Percentiles rank a stretch among this genome's conserved stretches.
phyloP scores from a whole-genome alignment of 2,329 filamentous ascomycete genomes.

The Mycosphaerelloides madeirae region DNA sequence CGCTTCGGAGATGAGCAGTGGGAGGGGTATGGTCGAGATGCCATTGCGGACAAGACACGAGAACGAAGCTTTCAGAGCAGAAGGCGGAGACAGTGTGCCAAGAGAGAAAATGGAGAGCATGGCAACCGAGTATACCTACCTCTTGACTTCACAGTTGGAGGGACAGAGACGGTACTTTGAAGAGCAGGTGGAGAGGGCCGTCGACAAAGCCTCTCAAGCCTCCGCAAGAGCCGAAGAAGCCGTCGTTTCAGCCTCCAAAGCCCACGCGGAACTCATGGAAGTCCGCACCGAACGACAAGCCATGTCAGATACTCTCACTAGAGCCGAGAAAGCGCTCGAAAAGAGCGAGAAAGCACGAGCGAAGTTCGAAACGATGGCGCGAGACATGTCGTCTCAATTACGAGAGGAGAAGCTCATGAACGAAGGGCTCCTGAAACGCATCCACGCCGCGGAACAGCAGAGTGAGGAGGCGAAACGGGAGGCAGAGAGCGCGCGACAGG shows the following conservation, averaged over 20 bases:
- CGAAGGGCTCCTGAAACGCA: conserved; percentile 74
- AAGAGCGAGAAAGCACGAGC: conserved; percentile 64
- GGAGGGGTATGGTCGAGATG: conserved; percentile 68
- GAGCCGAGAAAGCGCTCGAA: conserved; percentile 67
- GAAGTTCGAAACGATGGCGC: conserved; percentile 70
- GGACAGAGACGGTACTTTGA: conserved; percentile 92
- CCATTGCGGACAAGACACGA: conserved; percentile 47
- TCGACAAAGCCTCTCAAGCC: conserved; percentile 79
- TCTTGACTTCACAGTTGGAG: conserved; percentile 88
- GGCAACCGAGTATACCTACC: conserved; percentile 88
- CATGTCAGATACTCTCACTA: conserved; percentile 54
- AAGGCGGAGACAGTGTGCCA: conserved; percentile 63
- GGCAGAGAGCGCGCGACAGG: conserved; percentile 34
- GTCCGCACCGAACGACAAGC: conserved; percentile 53
- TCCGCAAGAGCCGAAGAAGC: conserved; percentile 62
- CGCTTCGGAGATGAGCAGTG: conserved; percentile 2
- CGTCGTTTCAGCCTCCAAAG: conserved; percentile 42
- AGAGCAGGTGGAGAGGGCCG: conserved; percentile 81
- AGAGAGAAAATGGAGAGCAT: conserved; percentile 71
- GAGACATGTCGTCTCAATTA: conserved; percentile 68
- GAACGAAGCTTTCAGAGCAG: conserved; percentile 35
- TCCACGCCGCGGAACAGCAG: conserved; percentile 62
- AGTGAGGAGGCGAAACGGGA: conserved; percentile 52
- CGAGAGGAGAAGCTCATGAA: conserved; percentile 84
- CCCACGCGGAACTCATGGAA: conserved; percentile 46